Evolutionary conservation across 495 filamentous ascomycete species (phyloP).

Genomic region (Penicillium desertorum): DNA sequence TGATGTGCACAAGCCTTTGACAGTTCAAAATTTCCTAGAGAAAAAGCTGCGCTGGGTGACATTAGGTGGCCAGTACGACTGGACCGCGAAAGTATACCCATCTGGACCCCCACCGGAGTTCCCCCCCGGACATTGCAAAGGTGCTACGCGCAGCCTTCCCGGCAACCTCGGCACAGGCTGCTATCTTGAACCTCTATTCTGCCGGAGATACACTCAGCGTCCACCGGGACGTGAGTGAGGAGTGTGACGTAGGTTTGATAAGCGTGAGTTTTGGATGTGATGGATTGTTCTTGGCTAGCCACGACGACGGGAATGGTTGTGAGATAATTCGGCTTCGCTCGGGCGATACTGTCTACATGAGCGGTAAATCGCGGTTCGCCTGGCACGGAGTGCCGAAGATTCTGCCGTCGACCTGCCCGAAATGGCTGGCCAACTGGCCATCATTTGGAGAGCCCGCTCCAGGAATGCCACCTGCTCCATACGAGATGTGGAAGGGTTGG

Average conservation of each 20-base stretch:
- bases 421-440: constrained; percentile 75
- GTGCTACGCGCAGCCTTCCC: constrained; percentile 68
- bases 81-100: constrained; percentile 82
- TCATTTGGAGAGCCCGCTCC: constrained; percentile 34
- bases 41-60: constrained; percentile 90
- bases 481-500: constrained; percentile 74
- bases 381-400: constrained; percentile 94
- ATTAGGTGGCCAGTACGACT: constrained; percentile 91
- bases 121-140: constrained; percentile 67
- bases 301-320: constrained; percentile 44
- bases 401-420: constrained; percentile 71
- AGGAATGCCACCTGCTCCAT: constrained; percentile 33
- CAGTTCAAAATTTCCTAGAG: constrained; percentile 61
- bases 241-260: constrained; percentile 68
- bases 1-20: constrained; percentile 64
- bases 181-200: constrained; percentile 88
- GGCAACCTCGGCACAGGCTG: constrained; percentile 73
- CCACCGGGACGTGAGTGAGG: constrained; percentile 88
- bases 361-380: constrained; percentile 71
- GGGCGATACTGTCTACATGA: constrained; percentile 83
- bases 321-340: constrained; percentile 68
- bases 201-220: constrained; percentile 84
- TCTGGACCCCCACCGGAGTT: constrained; percentile 63
- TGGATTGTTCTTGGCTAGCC: constrained; percentile 64
- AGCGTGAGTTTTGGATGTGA: constrained; percentile 89